Conservation (phyloP, 106 monocot genomes). For the Dendrobium catenatum region DNA sequence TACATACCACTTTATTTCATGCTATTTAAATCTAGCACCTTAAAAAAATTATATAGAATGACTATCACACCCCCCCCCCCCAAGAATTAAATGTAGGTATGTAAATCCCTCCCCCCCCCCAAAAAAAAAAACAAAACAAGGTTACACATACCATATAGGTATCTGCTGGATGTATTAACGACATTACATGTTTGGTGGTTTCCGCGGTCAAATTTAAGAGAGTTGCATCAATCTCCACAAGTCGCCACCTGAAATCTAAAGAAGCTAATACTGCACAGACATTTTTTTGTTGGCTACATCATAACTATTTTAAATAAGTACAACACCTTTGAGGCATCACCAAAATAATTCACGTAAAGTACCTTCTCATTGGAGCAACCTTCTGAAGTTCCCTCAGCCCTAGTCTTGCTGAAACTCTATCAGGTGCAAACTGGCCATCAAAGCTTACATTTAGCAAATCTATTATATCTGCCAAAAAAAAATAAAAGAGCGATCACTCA, state of each 20-base stretch:
- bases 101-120: too few relatives aligned
- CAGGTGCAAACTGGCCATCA: constrained; percentile 87
- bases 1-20: too few relatives aligned
- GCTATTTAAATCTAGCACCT: too few relatives aligned
- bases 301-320: neutral
- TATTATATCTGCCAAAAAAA: constrained; percentile 52
- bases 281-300: neutral
- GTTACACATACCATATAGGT: constrained; percentile 80
- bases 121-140: neutral
- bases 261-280: constrained; percentile 8
- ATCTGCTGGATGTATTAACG: constrained; percentile 81
- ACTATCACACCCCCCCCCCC: too few relatives aligned
- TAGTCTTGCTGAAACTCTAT: constrained; percentile 73
- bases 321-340: neutral
- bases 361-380: constrained; percentile 83
- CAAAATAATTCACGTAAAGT: constrained; percentile 2
- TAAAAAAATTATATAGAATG: too few relatives aligned
- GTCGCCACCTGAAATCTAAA: constrained; percentile 70
- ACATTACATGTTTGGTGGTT: constrained; percentile 53
- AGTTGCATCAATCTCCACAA: constrained; percentile 87
- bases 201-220: constrained; percentile 58
- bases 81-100: too few relatives aligned
- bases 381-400: constrained; percentile 77
- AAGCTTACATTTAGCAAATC: constrained; percentile 97
- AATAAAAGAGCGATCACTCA: neutral